A percentile compares a stretch with the other conserved stretches of the same genome.
Evolutionary conservation across 2,329 filamentous ascomycete genomes (phyloP).

Genomic region (Penicillium janthinellum): DNA sequence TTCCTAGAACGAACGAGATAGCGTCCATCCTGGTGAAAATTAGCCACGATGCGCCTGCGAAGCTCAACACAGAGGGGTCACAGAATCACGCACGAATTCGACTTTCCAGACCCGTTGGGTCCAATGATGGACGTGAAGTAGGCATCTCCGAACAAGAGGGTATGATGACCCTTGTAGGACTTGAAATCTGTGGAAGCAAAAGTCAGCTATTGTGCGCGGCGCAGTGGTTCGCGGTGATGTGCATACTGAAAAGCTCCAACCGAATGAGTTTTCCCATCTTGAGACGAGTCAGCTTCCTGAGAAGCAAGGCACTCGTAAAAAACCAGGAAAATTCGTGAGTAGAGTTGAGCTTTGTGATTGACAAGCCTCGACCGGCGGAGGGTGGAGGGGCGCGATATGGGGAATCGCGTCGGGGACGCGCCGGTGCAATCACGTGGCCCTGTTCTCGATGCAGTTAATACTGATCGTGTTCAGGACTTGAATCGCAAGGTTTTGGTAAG

Average conservation of each 20-base stretch:
- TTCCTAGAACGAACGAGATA: conserved; percentile 97
- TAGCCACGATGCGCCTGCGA: conserved; percentile 13
- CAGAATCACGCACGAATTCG: conserved; percentile 75
- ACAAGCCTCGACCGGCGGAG: conserved; percentile 7
- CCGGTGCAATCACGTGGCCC: conserved; percentile 30
- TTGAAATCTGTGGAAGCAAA: conserved; percentile 77
- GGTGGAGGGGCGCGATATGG: conserved; percentile 30
- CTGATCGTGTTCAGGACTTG: too few species aligned
- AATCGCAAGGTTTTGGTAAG: too few species aligned
- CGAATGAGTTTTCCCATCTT: conserved; percentile 95
- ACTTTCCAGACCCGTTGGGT: conserved; percentile 99
- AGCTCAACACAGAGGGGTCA: not conserved
- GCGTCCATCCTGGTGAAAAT: conserved; percentile 79
- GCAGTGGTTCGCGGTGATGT: not conserved
- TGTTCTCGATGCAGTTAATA: too few species aligned
- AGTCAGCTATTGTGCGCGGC: conserved; percentile 25
- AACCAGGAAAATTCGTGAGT: conserved; percentile 12
- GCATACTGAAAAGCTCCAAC: conserved; percentile 87
- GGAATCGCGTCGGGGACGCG: conserved; percentile 31
- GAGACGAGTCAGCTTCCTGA: conserved; percentile 35
- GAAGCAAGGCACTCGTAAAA: conserved; percentile 22
- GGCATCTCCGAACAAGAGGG: conserved; percentile 90
- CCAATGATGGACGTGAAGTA: conserved; percentile 99
- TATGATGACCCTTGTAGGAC: conserved; percentile 97
- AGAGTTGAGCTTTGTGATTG: conserved; percentile 21